Base-by-base conservation (phyloP, 2,329 filamentous ascomycete genomes). In the Juglanconis sp. region DNA sequence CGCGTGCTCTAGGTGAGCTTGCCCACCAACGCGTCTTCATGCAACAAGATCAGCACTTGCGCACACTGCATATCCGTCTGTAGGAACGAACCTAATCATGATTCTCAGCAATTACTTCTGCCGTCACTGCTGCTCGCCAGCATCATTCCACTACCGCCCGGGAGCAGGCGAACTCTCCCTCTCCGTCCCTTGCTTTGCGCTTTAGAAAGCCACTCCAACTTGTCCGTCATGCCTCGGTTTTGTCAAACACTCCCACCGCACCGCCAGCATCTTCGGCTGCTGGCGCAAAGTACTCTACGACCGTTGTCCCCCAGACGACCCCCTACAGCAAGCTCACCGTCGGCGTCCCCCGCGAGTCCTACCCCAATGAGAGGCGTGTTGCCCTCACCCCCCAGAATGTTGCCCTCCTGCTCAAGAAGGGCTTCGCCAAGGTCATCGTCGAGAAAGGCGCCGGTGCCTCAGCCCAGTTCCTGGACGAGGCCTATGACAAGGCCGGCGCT, bases 351-450 rank as follows among this genome's bases (percentile, higher is more conserved):
- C 85, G 83, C 60, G 92, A 96, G 74, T 88, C 85, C n/a, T 92
- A 84, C 68, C 84, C 87, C 1, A 85, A 87, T 60, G 92, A 96
- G 76, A 87, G 89, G 47, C 89, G 92, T 54, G 92, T 96, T 13
- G 91, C 92, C 35, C 81, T 96, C 59, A 94, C 91, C 0, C 92
- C 92, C 1, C 86, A 90, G 65, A 96, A 96, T 76, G 90, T 92
- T 15, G 83, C 87, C 2, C 77, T 96, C 1, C 77, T 96, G 1
- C 84, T 93, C 64, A 96, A 96, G 73, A 96, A 96, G 73, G 92
- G 92, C 38, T 95, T 92, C 72, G 82, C 81, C 38, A 85, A 86
- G 63, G 84, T 96, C 31, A 76, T 96, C 3, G 83, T 96, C 42
- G 90, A 96, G 76, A 85, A 86, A 24, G 90, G 90, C 42, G 92